These are phyloP conservation scores for Neurospora sp. DNA, from an alignment of 2,329 filamentous ascomycete genomes.

Conservation along the genomic window DNA sequence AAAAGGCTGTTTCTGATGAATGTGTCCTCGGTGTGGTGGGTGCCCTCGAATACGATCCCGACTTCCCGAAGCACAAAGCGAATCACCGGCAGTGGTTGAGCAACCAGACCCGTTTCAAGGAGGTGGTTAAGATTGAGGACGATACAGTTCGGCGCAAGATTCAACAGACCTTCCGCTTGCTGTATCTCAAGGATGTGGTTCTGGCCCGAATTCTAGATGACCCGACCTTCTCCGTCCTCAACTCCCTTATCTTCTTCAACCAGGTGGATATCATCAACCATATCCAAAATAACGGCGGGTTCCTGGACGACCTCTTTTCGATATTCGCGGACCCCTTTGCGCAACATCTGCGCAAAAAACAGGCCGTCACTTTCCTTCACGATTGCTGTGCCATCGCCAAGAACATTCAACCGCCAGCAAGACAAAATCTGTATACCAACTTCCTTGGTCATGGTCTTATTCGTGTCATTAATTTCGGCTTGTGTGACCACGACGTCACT, in stretches of 20 bases:
- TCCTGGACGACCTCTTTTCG: constrained; percentile 76
- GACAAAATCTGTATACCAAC: constrained; percentile 77
- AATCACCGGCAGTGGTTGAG: constrained; percentile 91
- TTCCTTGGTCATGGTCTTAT: constrained; percentile 83
- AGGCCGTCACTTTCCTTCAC: constrained; percentile 92
- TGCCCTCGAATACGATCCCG: constrained; percentile 93
- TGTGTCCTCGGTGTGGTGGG: constrained; percentile 88
- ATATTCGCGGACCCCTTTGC: constrained; percentile 63
- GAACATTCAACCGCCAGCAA: constrained; percentile 74
- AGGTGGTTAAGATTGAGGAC: constrained; percentile 89
- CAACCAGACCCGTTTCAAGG: constrained; percentile 84
- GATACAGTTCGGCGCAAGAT: constrained; percentile 77
- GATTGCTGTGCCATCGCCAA: constrained; percentile 93
- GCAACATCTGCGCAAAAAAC: constrained; percentile 69
- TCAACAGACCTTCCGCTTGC: constrained; percentile 87
- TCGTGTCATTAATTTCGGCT: constrained; percentile 81
- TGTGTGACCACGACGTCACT: constrained; percentile 73
- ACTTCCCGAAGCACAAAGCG: constrained; percentile 94
- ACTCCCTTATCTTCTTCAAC: constrained; percentile 97
- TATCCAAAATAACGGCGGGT: constrained; percentile 69
- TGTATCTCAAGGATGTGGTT: constrained; percentile 98
- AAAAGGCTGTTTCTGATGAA: constrained; percentile 82
- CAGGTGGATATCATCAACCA: constrained; percentile 97
- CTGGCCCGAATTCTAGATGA: constrained; percentile 93
- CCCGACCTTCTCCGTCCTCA: constrained; percentile 93